Base-by-base conservation (phyloP, 2,329 filamentous ascomycete species). In the Aspergillus intermedius region DNA sequence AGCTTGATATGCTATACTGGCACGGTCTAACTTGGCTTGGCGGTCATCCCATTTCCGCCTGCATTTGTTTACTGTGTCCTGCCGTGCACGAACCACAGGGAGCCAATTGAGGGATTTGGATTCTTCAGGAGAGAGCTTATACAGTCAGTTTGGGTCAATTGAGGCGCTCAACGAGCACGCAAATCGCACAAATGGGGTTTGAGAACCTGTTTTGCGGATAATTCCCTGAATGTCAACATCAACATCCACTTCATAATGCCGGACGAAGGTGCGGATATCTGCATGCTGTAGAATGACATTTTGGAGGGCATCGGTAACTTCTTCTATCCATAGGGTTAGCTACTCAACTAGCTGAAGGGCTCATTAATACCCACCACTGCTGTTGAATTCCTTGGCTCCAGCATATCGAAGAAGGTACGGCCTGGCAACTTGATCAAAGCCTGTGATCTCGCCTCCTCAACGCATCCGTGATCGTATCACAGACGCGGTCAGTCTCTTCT, bases 371-470 rank as follows among this genome's bases (percentile, higher is more conserved):
- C 60, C 55, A 70, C 60, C n/a, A 42, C 62, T 68, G 30, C 65
- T 46, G 54, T 70, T 68, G 42, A 70, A 65, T 6, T 54, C 60
- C 47, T 68, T 70, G 22, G 58, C 60, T 50, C 49, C 53, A 22
- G 54, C 53, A 55, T 70, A 69, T 49, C 55, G 57, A 15, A 71
- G 58, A 12, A 41, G 45, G 50, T 70, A 70, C 6, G 54, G 62
- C 52, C 61, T 57, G 2, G 58, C 61, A n/a, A n/a, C n/a, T n/a
- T n/a, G n/a, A n/a, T n/a, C n/a, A n/a, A n/a, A n/a, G n/a, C n/a
- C n/a, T n/a, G 57, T 70, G 25, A 70, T 61, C 52, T 68, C 17
- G 19, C 61, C 58, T 6, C 61, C 56, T 43, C 47, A 51, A 42
- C 53, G 51, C 42, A 68, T 65, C 54, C 49, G 52, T 28, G 48